phyloP scores from a whole-genome alignment of 1,139 yeast genomes.

The Pichia sp. region DNA sequence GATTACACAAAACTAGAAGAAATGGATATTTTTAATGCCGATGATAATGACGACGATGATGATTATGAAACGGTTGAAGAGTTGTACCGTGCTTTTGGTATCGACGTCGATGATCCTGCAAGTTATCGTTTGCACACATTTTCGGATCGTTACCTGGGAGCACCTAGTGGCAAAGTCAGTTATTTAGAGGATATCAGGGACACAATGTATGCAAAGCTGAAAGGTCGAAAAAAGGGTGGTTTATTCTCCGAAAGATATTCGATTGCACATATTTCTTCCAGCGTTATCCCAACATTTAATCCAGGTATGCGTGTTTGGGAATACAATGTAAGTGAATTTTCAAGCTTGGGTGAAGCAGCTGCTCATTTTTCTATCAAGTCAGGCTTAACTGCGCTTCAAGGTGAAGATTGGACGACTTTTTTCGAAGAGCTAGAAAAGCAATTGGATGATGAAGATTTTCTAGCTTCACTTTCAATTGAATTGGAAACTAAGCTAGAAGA shows the following conservation, averaged over 20 bases:
- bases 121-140: slow-evolving; percentile 7
- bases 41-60: slow-evolving; percentile 3
- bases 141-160: slow-evolving; percentile 40
- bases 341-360: slow-evolving; percentile 9
- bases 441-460: slow-evolving; percentile 20
- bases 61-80: slow-evolving; percentile 10
- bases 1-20: slow-evolving; percentile 13
- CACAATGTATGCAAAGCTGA: slow-evolving; percentile 39
- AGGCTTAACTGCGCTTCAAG: slow-evolving; percentile 11
- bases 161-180: slow-evolving; percentile 53
- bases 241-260: slow-evolving; percentile 50
- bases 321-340: slow-evolving; percentile 53
- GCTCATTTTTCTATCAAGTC: neutral
- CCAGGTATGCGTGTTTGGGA: slow-evolving; percentile 85
- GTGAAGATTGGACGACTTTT: slow-evolving; percentile 21
- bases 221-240: slow-evolving; percentile 39
- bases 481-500: slow-evolving; percentile 7
- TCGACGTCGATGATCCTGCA: slow-evolving; percentile 9
- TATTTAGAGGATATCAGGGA: slow-evolving; percentile 54
- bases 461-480: slow-evolving; percentile 9
- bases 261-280: slow-evolving; percentile 61
- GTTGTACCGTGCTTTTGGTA: slow-evolving; percentile 7
- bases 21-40: slow-evolving; percentile 1
- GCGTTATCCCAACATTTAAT: slow-evolving; percentile 79
- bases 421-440: slow-evolving; percentile 24